These are phyloP conservation scores for Metschnikowia santaceciliae DNA, from an alignment of 805 yeast species.

Conservation along the genomic window DNA sequence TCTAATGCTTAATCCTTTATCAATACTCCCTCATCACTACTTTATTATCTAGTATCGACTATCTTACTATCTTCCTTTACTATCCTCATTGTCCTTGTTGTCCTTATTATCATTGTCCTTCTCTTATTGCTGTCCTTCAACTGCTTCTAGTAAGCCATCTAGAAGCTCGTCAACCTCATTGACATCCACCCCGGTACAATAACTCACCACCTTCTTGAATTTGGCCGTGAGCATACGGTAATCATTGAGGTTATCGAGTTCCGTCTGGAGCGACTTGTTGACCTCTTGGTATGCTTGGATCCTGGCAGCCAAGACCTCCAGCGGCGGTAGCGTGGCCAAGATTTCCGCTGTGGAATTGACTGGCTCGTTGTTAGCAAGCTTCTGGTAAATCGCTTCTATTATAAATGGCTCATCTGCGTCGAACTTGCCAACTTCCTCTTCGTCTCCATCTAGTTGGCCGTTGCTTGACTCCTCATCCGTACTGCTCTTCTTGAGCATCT, in stretches of 20 bases:
- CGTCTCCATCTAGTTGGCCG: conserved; percentile 53
- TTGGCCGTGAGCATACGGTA: conserved; percentile 48
- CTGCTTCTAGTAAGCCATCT: conserved; percentile 84
- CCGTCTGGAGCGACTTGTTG: conserved; percentile 49
- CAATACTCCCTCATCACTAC: too few species aligned
- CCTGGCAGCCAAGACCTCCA: conserved; percentile 62
- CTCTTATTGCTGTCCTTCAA: conserved; percentile 59
- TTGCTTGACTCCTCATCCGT: conserved; percentile 19
- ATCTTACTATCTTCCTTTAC: too few species aligned
- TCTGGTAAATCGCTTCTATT: conserved; percentile 55
- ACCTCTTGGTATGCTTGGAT: conserved; percentile 76
- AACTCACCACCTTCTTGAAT: conserved; percentile 81
- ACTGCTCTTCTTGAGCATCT: conserved; percentile 20
- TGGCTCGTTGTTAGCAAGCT: conserved; percentile 33
- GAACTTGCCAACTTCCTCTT: conserved; percentile 59
- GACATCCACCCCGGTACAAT: conserved; percentile 85
- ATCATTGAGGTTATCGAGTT: conserved; percentile 49
- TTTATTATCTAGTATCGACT: too few species aligned
- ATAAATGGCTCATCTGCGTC: conserved; percentile 94
- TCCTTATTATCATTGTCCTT: too few species aligned
- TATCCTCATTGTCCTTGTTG: too few species aligned
- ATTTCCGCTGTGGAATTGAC: conserved; percentile 25
- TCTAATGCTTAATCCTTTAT: not conserved
- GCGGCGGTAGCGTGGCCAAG: conserved; percentile 40
- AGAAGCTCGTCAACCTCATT: conserved; percentile 74